Evolutionary conservation across 2,329 filamentous ascomycete genomes (phyloP).

Genomic region (Zarea fungicola): DNA sequence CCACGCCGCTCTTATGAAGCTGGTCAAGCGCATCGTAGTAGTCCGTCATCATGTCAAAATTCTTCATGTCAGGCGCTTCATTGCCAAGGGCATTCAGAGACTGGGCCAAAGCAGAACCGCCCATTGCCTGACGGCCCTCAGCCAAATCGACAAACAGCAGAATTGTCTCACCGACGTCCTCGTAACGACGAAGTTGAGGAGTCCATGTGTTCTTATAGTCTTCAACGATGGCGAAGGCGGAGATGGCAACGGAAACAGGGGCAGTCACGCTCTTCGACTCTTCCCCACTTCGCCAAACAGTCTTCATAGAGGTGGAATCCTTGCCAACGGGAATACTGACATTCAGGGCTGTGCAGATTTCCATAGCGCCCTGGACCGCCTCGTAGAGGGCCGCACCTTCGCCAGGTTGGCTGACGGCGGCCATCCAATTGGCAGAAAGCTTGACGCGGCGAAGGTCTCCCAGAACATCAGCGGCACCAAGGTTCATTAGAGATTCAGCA

Average conservation of each 20-base stretch:
- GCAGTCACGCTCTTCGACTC: constrained; percentile 82
- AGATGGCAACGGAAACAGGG: constrained; percentile 85
- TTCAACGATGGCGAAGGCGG: constrained; percentile 80
- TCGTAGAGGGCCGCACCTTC: constrained; percentile 91
- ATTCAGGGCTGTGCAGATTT: constrained; percentile 83
- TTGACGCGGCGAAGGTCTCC: constrained; percentile 74
- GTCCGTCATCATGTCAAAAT: constrained; percentile 75
- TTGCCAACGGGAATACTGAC: constrained; percentile 95
- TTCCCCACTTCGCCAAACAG: constrained; percentile 76
- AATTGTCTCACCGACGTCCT: constrained; percentile 84
- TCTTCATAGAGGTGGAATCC: constrained; percentile 99
- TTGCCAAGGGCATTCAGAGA: constrained; percentile 81
- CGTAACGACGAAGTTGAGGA: constrained; percentile 73
- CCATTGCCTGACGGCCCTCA: constrained; percentile 71
- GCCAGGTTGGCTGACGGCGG: constrained; percentile 85
- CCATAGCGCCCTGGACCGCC: constrained; percentile 87
- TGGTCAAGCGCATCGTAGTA: constrained; percentile 82
- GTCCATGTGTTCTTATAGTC: constrained; percentile 89
- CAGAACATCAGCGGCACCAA: constrained; percentile 69
- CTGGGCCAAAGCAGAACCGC: constrained; percentile 87
- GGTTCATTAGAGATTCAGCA: constrained; percentile 86
- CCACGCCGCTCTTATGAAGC: constrained; percentile 54
- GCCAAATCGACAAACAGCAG: constrained; percentile 90
- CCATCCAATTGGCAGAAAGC: constrained; percentile 98
- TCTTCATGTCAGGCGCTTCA: constrained; percentile 79